Evolutionary conservation across 495 filamentous ascomycete genomes (phyloP).

Genomic region (Parachaetomium inaequale): DNA sequence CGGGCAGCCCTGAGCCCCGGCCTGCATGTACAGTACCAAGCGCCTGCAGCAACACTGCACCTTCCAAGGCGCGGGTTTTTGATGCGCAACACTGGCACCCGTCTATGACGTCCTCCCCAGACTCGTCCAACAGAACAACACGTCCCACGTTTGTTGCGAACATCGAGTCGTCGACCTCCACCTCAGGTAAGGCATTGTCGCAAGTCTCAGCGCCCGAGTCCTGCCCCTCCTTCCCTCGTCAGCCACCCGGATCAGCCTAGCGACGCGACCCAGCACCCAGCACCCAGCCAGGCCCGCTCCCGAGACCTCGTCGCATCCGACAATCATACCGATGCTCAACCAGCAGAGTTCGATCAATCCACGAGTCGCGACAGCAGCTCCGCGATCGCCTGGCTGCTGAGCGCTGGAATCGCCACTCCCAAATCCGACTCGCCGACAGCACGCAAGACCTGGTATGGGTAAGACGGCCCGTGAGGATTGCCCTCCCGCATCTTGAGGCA

Average conservation of each 20-base stretch:
- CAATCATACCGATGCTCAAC: constrained; percentile 2
- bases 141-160: neutral
- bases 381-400: neutral
- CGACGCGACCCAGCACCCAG: neutral
- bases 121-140: neutral
- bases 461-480: neutral
- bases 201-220: neutral
- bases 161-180: neutral
- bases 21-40: neutral
- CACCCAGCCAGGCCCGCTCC: neutral
- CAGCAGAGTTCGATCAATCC: neutral
- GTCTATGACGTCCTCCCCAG: constrained; percentile 13
- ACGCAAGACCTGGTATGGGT: neutral
- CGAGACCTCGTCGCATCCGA: constrained; percentile 4
- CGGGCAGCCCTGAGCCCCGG: neutral
- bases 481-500: neutral
- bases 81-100: neutral
- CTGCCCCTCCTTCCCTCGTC: constrained; percentile 8
- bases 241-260: constrained; percentile 1
- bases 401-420: neutral
- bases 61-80: constrained; percentile 10
- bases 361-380: constrained; percentile 2
- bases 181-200: constrained; percentile 6
- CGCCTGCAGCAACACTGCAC: constrained; percentile 1
- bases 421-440: neutral